A percentile compares a stretch with the other conserved stretches of the same genome.
phyloP scores from a whole-genome alignment of 2,329 filamentous ascomycete species.

The Blastomyces gilchristii region DNA sequence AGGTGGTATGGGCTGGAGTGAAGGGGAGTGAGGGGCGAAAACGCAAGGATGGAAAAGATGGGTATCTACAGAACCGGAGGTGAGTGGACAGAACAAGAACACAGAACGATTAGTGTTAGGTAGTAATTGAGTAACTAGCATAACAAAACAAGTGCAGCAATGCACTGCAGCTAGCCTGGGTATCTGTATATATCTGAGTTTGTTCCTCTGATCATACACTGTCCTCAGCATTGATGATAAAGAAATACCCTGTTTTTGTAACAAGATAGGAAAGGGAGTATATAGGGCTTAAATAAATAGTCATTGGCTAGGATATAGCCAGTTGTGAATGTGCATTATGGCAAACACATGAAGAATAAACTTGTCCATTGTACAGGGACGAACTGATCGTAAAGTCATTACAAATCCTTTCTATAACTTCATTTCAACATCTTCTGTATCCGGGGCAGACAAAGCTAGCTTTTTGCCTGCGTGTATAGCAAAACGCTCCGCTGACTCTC shows the following conservation, averaged over 20 bases:
- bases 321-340: background rate
- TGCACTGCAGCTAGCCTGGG: constrained; percentile 4
- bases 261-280: background rate
- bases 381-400: constrained; percentile 7
- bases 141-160: background rate
- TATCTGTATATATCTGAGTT: background rate
- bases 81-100: background rate
- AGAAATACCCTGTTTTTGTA: background rate
- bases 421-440: constrained; percentile 20
- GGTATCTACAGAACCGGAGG: background rate
- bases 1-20: background rate
- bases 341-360: constrained; percentile 1
- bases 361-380: background rate
- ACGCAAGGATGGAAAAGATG: background rate
- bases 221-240: background rate
- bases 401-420: constrained; percentile 18
- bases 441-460: background rate
- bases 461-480: constrained; percentile 18
- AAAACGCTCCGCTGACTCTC: constrained; percentile 44
- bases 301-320: background rate
- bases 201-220: background rate
- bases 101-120: background rate
- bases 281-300: background rate
- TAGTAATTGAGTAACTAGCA: background rate
- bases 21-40: background rate